These are phyloP conservation scores for Catharanthus roseus DNA, from an alignment of 257 asterid species.

Conservation along the genomic window DNA sequence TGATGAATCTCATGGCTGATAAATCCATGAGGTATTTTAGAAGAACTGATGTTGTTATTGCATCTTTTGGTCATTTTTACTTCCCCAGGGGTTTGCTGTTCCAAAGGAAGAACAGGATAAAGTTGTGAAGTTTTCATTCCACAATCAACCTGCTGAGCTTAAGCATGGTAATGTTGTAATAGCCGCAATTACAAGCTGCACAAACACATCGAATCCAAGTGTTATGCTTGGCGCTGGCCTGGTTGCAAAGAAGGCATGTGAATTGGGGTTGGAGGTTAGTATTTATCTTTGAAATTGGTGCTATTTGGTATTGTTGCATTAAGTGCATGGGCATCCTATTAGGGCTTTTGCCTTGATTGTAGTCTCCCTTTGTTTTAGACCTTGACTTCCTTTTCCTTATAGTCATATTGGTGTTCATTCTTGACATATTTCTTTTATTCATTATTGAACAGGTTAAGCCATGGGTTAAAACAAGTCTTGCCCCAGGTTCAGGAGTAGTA, in stretches of 20 bases:
- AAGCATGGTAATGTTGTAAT: constrained; percentile 93
- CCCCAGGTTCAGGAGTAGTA: constrained; percentile 98
- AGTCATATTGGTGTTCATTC: background rate
- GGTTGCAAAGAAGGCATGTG: constrained; percentile 92
- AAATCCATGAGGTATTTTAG: background rate
- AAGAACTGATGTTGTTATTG: background rate
- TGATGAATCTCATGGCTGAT: background rate
- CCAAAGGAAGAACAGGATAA: constrained; percentile 73
- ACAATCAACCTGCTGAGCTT: constrained; percentile 75
- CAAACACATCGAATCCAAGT: constrained; percentile 95
- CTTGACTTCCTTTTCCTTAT: background rate
- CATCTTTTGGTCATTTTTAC: constrained; percentile 4
- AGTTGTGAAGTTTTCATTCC: constrained; percentile 62
- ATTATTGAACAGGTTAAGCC: constrained; percentile 70
- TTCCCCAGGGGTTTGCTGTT: constrained; percentile 71
- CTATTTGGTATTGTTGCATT: background rate
- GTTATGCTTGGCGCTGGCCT: constrained; percentile 99
- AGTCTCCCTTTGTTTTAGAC: background rate
- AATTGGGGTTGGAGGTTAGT: constrained; percentile 83
- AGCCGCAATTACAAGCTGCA: constrained; percentile 94
- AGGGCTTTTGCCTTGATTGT: background rate
- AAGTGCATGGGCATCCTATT: background rate
- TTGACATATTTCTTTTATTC: background rate
- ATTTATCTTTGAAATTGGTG: background rate
- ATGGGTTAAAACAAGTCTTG: constrained; percentile 96